These are phyloP conservation scores for Suhomyces tanzawaensis DNA, from an alignment of 805 yeast genomes.

Conservation along the genomic window DNA sequence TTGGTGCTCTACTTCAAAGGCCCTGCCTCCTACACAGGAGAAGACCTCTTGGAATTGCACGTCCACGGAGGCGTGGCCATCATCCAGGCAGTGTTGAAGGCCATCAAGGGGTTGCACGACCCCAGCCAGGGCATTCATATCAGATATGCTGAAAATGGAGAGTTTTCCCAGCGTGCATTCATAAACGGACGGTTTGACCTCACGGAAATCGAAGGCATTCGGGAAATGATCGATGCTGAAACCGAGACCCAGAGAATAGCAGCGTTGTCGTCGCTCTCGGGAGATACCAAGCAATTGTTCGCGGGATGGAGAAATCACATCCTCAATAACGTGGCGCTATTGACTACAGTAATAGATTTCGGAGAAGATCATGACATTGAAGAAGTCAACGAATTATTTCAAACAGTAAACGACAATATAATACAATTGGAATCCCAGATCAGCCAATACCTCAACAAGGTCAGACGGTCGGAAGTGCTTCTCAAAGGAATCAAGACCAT, in stretches of 20 bases:
- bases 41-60: slow-evolving; percentile 85
- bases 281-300: slow-evolving; percentile 57
- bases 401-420: slow-evolving; percentile 46
- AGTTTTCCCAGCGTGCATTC: slow-evolving; percentile 84
- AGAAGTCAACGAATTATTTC: slow-evolving; percentile 54
- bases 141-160: slow-evolving; percentile 90
- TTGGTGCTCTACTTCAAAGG: slow-evolving; percentile 63
- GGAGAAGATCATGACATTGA: slow-evolving; percentile 90
- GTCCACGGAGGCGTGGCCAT: slow-evolving; percentile 93
- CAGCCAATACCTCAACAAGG: slow-evolving; percentile 39
- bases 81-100: slow-evolving; percentile 59
- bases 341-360: slow-evolving; percentile 90
- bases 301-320: slow-evolving; percentile 64
- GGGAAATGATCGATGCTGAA: slow-evolving; percentile 88
- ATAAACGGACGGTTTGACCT: slow-evolving; percentile 79
- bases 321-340: slow-evolving; percentile 62
- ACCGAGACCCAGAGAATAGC: slow-evolving; percentile 84
- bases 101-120: slow-evolving; percentile 55
- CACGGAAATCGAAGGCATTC: slow-evolving; percentile 86
- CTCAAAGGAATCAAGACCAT: slow-evolving; percentile 71
- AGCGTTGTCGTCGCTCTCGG: slow-evolving; percentile 71
- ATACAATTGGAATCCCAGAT: slow-evolving; percentile 45
- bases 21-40: slow-evolving; percentile 89
- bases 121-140: slow-evolving; percentile 42
- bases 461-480: slow-evolving; percentile 59